Evolutionary conservation across 2,329 filamentous ascomycete genomes (phyloP).

Genomic region (Esteya vermicola): DNA sequence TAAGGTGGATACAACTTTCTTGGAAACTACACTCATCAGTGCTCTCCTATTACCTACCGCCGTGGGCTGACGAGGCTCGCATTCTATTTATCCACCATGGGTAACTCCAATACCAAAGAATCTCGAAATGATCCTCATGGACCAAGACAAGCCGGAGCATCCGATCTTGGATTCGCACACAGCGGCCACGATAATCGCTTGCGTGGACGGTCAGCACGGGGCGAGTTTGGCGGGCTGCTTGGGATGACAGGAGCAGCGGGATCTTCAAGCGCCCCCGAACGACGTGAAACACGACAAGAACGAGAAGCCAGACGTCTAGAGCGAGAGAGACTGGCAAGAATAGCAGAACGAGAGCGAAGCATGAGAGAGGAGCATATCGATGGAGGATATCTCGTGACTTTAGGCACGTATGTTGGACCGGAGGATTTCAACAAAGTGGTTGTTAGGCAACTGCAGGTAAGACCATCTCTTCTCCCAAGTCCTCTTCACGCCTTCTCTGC

Average conservation of each 20-base stretch:
- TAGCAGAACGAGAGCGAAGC: conserved; percentile 80
- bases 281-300: conserved; percentile 82
- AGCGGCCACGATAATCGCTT: conserved; percentile 11
- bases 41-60: too few relatives aligned
- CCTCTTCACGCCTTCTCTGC: background rate
- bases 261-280: conserved; percentile 31
- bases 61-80: too few relatives aligned
- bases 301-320: conserved; percentile 76
- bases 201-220: conserved; percentile 22
- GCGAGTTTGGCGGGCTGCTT: conserved; percentile 31
- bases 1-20: too few relatives aligned
- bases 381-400: conserved; percentile 84
- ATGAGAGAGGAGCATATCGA: conserved; percentile 87
- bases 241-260: conserved; percentile 23
- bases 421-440: conserved; percentile 88
- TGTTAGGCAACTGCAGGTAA: conserved; percentile 82
- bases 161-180: conserved; percentile 7
- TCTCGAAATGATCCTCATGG: conserved; percentile 15
- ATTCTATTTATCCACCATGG: conserved; percentile 14
- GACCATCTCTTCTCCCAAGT: background rate
- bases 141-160: conserved; percentile 9
- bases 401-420: conserved; percentile 80
- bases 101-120: conserved; percentile 21
- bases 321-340: conserved; percentile 58
- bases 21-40: too few relatives aligned